phyloP scores from a whole-genome alignment of 306 rosid genomes.

The Vachellia collinsii region DNA sequence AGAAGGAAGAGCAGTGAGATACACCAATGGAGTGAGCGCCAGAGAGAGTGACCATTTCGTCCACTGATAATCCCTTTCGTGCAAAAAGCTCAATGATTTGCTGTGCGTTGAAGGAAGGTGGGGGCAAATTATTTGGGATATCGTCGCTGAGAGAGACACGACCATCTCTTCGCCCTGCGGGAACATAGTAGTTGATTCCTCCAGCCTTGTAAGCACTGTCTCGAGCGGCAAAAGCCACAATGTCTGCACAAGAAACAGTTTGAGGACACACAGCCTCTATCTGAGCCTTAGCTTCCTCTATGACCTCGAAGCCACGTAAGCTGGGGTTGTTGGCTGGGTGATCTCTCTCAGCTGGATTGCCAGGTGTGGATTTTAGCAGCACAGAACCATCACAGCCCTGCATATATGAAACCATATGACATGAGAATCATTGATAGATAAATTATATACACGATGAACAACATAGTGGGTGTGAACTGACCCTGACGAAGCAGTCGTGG shows the following conservation, averaged over 20 bases:
- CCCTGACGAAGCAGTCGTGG: conserved; percentile 54
- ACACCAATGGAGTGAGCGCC: conserved; percentile 54
- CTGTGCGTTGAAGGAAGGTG: not conserved
- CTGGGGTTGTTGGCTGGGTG: conserved; percentile 39
- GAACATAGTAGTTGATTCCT: not conserved
- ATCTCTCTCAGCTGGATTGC: not conserved
- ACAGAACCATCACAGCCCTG: conserved; percentile 40
- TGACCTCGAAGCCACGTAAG: conserved; percentile 15
- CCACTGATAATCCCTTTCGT: too few relatives aligned
- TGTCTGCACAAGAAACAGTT: not conserved
- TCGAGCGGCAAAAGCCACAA: not conserved
- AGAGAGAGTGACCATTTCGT: conserved; percentile 41
- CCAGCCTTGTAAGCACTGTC: not conserved
- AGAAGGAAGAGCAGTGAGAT: conserved; percentile 45
- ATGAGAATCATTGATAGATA: not conserved
- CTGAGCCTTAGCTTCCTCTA: not conserved
- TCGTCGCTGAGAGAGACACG: not conserved
- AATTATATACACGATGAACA: too few relatives aligned
- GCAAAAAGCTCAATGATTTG: not conserved
- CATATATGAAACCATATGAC: not conserved
- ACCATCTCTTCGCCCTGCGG: not conserved
- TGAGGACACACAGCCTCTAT: not conserved
- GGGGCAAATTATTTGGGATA: not conserved
- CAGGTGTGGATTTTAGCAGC: not conserved
- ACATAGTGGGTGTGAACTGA: conserved; percentile 1